A percentile compares a stretch with the other conserved stretches of the same genome.
phyloP scores from a whole-genome alignment of 129 eudicot species.

The Pittosporum tobira region DNA sequence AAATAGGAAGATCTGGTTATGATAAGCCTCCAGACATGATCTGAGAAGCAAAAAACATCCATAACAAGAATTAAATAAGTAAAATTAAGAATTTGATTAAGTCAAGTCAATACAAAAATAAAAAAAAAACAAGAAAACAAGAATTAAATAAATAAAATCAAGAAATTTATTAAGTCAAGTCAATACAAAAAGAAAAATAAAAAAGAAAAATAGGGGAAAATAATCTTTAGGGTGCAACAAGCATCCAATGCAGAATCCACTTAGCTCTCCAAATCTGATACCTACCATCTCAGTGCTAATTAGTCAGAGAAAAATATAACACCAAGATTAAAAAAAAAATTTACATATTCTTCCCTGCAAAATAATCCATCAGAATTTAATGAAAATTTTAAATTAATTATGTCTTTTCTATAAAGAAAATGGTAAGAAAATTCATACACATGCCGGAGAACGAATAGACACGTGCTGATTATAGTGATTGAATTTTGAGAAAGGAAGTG shows the following conservation, averaged over 20 bases:
- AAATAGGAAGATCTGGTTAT: too few relatives aligned
- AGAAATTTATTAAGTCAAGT: not conserved
- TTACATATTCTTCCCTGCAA: not conserved
- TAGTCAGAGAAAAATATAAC: too few relatives aligned
- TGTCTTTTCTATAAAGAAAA: too few relatives aligned
- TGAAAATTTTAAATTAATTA: too few relatives aligned
- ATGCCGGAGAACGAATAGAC: constrained; percentile 27
- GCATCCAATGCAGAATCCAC: not conserved
- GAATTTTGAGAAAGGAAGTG: constrained; percentile 18
- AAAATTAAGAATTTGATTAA: not conserved
- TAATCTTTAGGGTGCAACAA: too few relatives aligned
- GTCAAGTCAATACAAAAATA: not conserved
- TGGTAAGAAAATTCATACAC: too few relatives aligned
- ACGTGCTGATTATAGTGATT: constrained; percentile 18
- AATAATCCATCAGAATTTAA: not conserved
- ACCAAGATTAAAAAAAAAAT: too few relatives aligned
- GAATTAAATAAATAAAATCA: not conserved
- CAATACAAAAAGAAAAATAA: not conserved
- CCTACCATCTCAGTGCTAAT: too few relatives aligned
- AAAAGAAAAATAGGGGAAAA: not conserved
- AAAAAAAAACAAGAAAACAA: too few relatives aligned
- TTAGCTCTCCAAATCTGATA: too few relatives aligned
- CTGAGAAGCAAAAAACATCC: not conserved
- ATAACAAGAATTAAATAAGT: too few relatives aligned
- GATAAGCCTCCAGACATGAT: too few relatives aligned